Conservation (phyloP, 2,329 filamentous ascomycete genomes). For the Aspergillus ibericus region DNA sequence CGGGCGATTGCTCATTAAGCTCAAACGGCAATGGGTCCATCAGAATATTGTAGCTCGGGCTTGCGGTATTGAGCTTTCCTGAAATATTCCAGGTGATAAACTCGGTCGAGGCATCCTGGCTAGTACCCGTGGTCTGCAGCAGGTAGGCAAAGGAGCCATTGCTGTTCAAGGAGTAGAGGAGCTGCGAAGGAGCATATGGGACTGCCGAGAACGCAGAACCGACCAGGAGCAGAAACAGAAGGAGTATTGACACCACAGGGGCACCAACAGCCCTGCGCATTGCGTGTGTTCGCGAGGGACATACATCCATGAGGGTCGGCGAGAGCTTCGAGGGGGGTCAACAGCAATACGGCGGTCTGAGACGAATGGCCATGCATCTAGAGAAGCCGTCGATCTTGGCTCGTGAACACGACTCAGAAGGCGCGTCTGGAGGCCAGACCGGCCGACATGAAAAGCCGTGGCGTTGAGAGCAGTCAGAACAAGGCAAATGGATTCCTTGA, state of each 20-base stretch:
- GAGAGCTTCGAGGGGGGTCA: slow-evolving; percentile 5
- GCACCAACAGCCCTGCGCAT: slow-evolving; percentile 15
- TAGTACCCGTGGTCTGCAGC: slow-evolving; percentile 59
- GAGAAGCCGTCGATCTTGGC: slow-evolving; percentile 16
- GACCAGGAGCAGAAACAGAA: slow-evolving; percentile 24
- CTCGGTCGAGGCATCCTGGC: slow-evolving; percentile 47
- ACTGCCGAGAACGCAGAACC: slow-evolving; percentile 45
- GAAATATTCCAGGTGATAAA: slow-evolving; percentile 69
- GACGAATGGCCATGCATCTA: slow-evolving; percentile 16
- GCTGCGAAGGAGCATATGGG: slow-evolving; percentile 75
- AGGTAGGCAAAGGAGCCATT: slow-evolving; percentile 66
- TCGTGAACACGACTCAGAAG: slow-evolving; percentile 12
- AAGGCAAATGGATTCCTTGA: not conserved
- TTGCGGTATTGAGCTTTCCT: slow-evolving; percentile 52
- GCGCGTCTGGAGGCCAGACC: slow-evolving; percentile 7
- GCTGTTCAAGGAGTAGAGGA: slow-evolving; percentile 59
- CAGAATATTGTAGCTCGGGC: slow-evolving; percentile 34
- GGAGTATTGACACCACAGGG: slow-evolving; percentile 12
- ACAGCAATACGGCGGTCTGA: slow-evolving; percentile 6
- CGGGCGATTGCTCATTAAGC: slow-evolving; percentile 49
- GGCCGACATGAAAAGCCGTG: slow-evolving; percentile 13
- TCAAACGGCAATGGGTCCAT: slow-evolving; percentile 29
- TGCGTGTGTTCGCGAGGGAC: slow-evolving; percentile 11
- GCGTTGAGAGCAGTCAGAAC: not conserved
- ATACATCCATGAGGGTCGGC: slow-evolving; percentile 19